Base-by-base conservation (phyloP, 345 rosid genomes). In the Eutrema heterophyllum region DNA sequence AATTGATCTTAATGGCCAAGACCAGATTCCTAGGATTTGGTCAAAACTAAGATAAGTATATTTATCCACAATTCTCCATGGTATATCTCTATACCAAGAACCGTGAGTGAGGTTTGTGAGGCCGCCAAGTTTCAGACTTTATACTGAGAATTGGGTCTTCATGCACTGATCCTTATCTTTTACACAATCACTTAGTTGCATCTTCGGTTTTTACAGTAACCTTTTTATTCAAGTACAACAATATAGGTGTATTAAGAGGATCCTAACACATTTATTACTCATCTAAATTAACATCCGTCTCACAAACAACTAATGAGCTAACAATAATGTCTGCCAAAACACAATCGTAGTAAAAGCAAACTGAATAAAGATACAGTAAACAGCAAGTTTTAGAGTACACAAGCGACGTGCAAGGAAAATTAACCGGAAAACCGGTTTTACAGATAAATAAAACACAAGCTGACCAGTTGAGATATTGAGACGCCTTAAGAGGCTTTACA, bases 401-500 rank as follows among this genome's bases (percentile, higher is more conserved):
- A 54, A 52, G 54, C 24, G 13, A 35, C 41, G 12, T 51, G 68
- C 40, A 68, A 60, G 21, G 39, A 60, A 60, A 60, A 60, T 11
- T 58, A 49, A 44, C 73, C 35, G 9, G 44, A 75, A 21, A 68
- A 33, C 30, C 26, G 0, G 73, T 74, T 58, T 30, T 26, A 74
- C 39, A 59, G 32, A 40, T n/a, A 18, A 53, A 43, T 32, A 55
- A 63, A 51, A 50, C 48, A 68, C 41, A 50, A 1, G 24, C 30
- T 24, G 72, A 49, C 56, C 58, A 12, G 36, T 53, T 39, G 44
- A 43, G 61, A 51, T 15, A 63, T 3, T 12, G 38, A 24, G 62
- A 59, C 18, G 24, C 24, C 72, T 46, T 87, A 82, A 65, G 51
- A 46, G 24, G 61, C 16, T 66, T 72, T 87, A 95, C 36, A 87